Percentiles rank a stretch among this genome's conserved stretches.
Conservation (phyloP, 192 early-diverging fungal genomes). For the Irineochytrium annulatum region DNA sequence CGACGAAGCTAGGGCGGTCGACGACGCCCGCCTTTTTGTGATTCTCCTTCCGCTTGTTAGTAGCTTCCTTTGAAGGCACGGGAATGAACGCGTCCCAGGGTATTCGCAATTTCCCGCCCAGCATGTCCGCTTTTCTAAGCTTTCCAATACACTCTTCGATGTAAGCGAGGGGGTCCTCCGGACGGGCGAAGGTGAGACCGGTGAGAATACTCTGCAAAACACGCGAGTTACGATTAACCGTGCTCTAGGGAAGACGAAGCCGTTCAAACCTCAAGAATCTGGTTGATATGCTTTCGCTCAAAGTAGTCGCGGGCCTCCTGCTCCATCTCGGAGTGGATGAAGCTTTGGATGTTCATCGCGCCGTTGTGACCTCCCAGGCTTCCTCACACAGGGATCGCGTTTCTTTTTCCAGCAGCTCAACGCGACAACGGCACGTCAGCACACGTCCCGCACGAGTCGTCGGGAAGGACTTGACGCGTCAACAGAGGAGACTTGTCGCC, state of each 20-base stretch:
- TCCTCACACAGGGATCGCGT: too few species aligned
- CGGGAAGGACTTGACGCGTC: too few species aligned
- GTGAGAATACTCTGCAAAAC: constrained; percentile 40
- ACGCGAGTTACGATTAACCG: neutral
- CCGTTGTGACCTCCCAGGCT: too few species aligned
- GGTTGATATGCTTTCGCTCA: constrained; percentile 35
- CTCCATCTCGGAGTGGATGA: constrained; percentile 9
- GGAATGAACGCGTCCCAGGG: constrained; percentile 48
- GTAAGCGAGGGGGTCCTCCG: constrained; percentile 47
- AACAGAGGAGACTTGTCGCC: too few species aligned
- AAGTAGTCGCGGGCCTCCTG: constrained; percentile 34
- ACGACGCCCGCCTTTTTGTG: neutral
- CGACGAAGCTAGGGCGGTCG: too few species aligned
- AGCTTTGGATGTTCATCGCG: neutral
- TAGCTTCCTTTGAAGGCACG: constrained; percentile 19
- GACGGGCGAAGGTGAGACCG: constrained; percentile 41
- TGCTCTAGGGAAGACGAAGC: neutral
- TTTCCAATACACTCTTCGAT: constrained; percentile 49
- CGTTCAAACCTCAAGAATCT: constrained; percentile 34
- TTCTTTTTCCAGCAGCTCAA: too few species aligned
- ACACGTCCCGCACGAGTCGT: too few species aligned
- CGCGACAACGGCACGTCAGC: too few species aligned
- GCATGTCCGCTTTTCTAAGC: constrained; percentile 29
- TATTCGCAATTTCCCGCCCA: constrained; percentile 19
- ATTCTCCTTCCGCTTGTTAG: constrained; percentile 14